A percentile compares a stretch with the other conserved stretches of the same genome.
These are phyloP conservation scores for Diplocarpon rosae DNA, from an alignment of 2,329 filamentous ascomycete species.

Conservation along the genomic window DNA sequence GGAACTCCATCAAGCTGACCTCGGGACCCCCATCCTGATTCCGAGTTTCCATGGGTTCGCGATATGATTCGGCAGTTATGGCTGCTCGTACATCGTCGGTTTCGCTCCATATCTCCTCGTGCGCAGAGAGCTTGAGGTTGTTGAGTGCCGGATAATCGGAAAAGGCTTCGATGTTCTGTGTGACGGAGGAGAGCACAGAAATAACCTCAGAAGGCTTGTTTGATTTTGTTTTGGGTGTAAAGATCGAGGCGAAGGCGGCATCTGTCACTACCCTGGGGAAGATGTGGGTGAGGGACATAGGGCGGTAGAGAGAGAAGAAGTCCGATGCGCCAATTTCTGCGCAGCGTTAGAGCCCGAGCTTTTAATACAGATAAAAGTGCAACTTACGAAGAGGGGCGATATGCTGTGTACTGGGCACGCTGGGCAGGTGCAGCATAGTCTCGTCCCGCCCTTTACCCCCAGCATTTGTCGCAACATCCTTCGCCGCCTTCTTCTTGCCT, in stretches of 20 bases:
- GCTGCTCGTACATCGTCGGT: conserved; percentile 30
- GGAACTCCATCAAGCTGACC: conserved; percentile 43
- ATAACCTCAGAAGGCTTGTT: conserved; percentile 49
- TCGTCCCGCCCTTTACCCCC: conserved; percentile 31
- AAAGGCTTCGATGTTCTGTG: conserved; percentile 28
- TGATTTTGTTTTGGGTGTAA: conserved; percentile 44
- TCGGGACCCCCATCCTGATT: conserved; percentile 34
- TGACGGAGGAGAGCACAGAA: conserved; percentile 36
- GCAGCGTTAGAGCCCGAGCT: conserved; percentile 3
- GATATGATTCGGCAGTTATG: conserved; percentile 34
- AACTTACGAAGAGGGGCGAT: conserved; percentile 51
- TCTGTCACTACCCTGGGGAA: conserved; percentile 63
- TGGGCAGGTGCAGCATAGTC: conserved; percentile 49
- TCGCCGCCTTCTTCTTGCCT: conserved; percentile 46
- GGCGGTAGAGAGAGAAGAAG: conserved; percentile 93
- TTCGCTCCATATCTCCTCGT: conserved; percentile 22
- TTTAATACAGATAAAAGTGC: not conserved
- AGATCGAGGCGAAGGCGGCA: conserved; percentile 76
- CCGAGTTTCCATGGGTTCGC: conserved; percentile 35
- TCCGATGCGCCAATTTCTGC: conserved; percentile 77
- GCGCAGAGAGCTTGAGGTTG: conserved; percentile 10
- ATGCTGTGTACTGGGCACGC: conserved; percentile 65
- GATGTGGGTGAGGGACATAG: conserved; percentile 76
- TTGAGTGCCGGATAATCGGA: conserved; percentile 41
- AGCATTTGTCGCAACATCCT: conserved; percentile 33